Base-by-base conservation (phyloP, 2,329 filamentous ascomycete species). In the Niveomyces coronatus region DNA sequence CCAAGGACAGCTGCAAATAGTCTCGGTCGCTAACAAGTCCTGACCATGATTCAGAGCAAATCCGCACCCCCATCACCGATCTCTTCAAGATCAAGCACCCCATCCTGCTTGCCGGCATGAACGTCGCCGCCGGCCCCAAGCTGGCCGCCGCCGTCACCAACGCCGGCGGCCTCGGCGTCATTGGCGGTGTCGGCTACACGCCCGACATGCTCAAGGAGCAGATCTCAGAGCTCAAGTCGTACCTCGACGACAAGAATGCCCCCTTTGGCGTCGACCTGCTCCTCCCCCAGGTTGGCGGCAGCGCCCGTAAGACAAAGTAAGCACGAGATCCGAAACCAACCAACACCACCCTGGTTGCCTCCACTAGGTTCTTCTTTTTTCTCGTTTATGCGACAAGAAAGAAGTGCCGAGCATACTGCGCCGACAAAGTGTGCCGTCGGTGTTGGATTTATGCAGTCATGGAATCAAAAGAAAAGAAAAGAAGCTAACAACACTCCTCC, bases 11-110 rank as follows among this genome's bases (percentile, higher is more conserved):
- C 22, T 26, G 18, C 4, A 11, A 8, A 24, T 9, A 23, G 24
- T 4, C 22, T 18, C 4, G 31, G 31, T 28, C 15, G 29, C 33
- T 36, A 36, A 41, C 34, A n/a, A 40, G n/a, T 9, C 8, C 51
- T 39, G 22, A 11, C 29, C 9, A 14, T 10, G n/a, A n/a, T 15
- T 29, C 46, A 62, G 60, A 62, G 56, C 52, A 62, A 70, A 82
- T 98, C 63, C 85, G 85, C 56, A 98, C 91, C 38, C 79, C 85
- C 49, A 71, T 88, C 54, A 98, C 91, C 52, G 89, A 96, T 75
- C 83, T 96, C 48, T 83, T 98, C 67, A 85, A 86, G 72, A 96
- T 98, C 76, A 85, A 94, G 62, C 91, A 98, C 67, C 91, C 91
- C 42, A 71, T 98, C 58, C 70, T 98, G 55, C 80, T 98, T 45